Evolutionary conservation across 1,284 basidiomycete genomes (phyloP), one percentile per base, ranked within the genome.

Genomic region (Laetiporus sulphureus): DNA sequence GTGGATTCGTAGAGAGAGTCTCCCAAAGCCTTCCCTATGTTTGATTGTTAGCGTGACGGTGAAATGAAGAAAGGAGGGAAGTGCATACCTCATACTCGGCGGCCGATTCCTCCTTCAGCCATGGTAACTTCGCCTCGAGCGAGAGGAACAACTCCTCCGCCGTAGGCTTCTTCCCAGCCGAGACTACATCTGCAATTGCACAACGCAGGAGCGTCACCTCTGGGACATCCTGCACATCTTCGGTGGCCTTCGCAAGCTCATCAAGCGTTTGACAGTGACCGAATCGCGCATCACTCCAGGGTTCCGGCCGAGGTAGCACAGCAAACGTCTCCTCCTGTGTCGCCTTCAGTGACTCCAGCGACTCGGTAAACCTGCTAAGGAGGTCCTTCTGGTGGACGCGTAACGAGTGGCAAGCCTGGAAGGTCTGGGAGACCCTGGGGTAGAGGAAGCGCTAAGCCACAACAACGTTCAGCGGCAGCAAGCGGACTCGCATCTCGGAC

Each of bases 191-290:
- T 23, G 66, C 61, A 25, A 85, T 63, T 3, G 70, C 75, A 50
- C 79, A 83, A 13, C 84, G 72, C 33, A 87, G 64, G 8, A 85
- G 57, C 0, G 77, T 76, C 7, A 75, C 50, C 13, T 67, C 61
- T 4, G 77, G 71, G 8, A 82, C 57, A 4, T 63, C 59, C 11
- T 60, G 51, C 35, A 63, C 54, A 6, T 62, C 59, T 1, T 63
- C 59, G 54, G 47, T 45, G 40, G 51, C 49, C 47, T 62, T 41
- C 62, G 58, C 48, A 22, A 82, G 57, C 27, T 77, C 72, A 22
- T 72, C 62, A 10, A 84, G 51, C 3, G 68, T 64, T 35, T 65
- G 61, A 41, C 69, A 79, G 3, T 61, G 55, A 11, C 61, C 53
- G 56, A 72, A 82, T n/a, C 55, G 51, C 2, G 56, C 31, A 12